Evolutionary conservation across 805 yeast species (phyloP), one percentile per base, ranked within the genome.

Genomic region (Yarrowia porcina): DNA sequence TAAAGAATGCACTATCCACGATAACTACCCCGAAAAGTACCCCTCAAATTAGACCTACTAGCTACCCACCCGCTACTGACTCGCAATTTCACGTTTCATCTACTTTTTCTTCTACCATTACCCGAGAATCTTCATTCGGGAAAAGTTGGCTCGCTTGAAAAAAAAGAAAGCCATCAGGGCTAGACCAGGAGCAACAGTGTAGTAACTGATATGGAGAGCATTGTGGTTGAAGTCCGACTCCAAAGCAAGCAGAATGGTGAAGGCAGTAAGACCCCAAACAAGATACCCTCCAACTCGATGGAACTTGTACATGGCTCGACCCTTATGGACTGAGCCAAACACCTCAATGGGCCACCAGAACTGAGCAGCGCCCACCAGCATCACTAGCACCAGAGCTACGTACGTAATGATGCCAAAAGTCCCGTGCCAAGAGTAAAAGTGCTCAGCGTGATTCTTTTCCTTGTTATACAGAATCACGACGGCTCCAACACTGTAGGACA

Each of bases 281-380:
- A 64, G n/a, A 47, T 71, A 71, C 10, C 73, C 74, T 4, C 65
- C 63, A 8, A 67, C 65, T n/a, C 74, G 62, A 63, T 71, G 74
- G 61, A 63, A 70, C 64, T 68, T 70, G 66, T 71, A 71, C 50
- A 67, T 41, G 35, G 64, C 42, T 64, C 68, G 68, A n/a, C 71
- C 73, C 18, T 64, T 66, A 32, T 50, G 56, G 18, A 65, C 66
- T 1, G 71, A 66, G 18, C 74, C 73, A 41, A 70, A 71, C 25
- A 71, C 50, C 38, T 25, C 45, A 4, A 18, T 59, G 5, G 74
- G 72, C 42, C 66, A 45, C 71, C 71, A 71, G 57, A 64, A 71
- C 44, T 68, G 69, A 2, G 70, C 68, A 32, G 65, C 59, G 6
- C 74, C 74, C 32, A 69, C 61, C 36, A 67, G 50, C 41, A 66